Evolutionary conservation across 2,329 filamentous ascomycete species (phyloP), one percentile per base, ranked within the genome.

Genomic region (Ophiostoma populinum): DNA sequence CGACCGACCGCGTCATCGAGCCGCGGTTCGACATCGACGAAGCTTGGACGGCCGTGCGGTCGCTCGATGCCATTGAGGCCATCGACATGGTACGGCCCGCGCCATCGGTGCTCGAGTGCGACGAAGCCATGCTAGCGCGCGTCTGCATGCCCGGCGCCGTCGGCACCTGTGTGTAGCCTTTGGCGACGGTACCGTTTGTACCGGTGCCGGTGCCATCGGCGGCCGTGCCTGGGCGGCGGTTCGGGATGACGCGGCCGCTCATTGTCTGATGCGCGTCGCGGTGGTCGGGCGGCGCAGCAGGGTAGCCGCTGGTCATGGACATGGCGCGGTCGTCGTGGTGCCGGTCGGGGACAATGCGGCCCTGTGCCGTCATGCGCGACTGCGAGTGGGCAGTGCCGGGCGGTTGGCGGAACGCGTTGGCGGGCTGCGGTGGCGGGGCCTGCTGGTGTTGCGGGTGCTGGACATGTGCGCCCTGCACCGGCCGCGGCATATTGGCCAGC

Each of bases 171-270:
- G n/a, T n/a, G n/a, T n/a, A n/a, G n/a, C n/a, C n/a, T 28, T 24
- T 35, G 54, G 20, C 46, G 43, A 24, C 50, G 52, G 38, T 54
- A 55, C 5, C 54, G 46, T 26, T 52, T 54, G 8, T n/a, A n/a
- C n/a, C n/a, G n/a, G n/a, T n/a, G n/a, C n/a, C n/a, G n/a, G 50
- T 47, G 27, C 53, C 53, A 28, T 44, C 40, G 12, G 43, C 40
- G 17, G 26, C 37, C 13, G 39, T 40, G 51, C 54, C 24, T n/a
- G 39, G 41, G 3, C 61, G 64, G 55, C 80, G 69, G 48, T 76
- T 80, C 3, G 90, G 90, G 45, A 98, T 92, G 15, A 92, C 67
- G 45, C 90, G 72, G 32, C 90, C 90, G 51, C 81, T 92, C 72
- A 87, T 92, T 6, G 86, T 94, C 55, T 94, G 87, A 53, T 90